Evolutionary conservation across 495 filamentous ascomycete species (phyloP).

Genomic region (Trichoderma reesei): DNA sequence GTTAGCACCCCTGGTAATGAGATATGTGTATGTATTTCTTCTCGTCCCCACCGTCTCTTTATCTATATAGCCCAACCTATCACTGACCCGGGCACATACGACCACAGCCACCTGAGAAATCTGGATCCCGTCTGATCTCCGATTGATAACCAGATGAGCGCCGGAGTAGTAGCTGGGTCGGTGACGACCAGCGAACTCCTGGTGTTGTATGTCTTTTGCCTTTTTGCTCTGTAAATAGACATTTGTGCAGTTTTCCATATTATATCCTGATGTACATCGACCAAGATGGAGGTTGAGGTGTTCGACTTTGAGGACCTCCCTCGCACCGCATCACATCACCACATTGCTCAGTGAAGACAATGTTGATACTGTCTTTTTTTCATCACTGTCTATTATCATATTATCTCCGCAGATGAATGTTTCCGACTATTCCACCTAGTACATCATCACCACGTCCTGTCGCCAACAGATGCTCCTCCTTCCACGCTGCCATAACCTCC

Average conservation of each 20-base stretch:
- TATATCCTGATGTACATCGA: too few relatives aligned
- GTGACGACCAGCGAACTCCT: conserved; percentile 31
- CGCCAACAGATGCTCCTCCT: background rate
- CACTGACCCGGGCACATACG: background rate
- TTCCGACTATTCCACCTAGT: background rate
- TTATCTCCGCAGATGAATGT: too few relatives aligned
- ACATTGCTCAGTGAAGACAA: too few relatives aligned
- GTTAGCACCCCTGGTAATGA: too few relatives aligned
- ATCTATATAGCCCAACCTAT: background rate
- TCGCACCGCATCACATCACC: too few relatives aligned
- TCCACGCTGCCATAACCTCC: background rate
- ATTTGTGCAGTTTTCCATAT: too few relatives aligned
- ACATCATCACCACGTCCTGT: background rate
- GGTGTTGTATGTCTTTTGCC: conserved; percentile 34
- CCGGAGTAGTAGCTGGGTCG: conserved; percentile 38
- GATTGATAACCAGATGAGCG: conserved; percentile 14
- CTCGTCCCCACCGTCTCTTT: too few relatives aligned
- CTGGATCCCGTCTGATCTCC: conserved; percentile 1
- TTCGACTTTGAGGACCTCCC: too few relatives aligned
- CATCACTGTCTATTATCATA: too few relatives aligned
- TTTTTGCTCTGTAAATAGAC: background rate
- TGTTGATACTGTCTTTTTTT: too few relatives aligned
- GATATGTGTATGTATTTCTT: too few relatives aligned
- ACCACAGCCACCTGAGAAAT: conserved; percentile 2
- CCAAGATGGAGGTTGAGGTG: too few relatives aligned